These are phyloP conservation scores for Clavispora vitiphila DNA, from an alignment of 805 yeast genomes.

Conservation along the genomic window DNA sequence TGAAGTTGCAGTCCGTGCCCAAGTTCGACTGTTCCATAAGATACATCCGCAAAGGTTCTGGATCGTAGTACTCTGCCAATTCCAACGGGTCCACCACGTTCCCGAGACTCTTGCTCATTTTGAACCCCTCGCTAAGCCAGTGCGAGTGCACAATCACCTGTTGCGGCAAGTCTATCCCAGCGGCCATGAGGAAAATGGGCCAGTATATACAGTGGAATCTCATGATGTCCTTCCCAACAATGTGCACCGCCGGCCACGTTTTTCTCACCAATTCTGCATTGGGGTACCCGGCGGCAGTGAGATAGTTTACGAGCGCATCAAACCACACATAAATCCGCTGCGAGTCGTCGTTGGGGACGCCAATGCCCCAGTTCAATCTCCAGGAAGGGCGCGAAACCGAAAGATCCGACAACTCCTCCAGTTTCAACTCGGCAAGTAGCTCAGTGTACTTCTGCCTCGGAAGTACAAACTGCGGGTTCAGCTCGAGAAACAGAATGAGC, in stretches of 20 bases:
- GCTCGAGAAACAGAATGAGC: conserved; percentile 46
- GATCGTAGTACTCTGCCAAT: conserved; percentile 58
- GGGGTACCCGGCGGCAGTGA: conserved; percentile 63
- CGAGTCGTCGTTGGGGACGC: conserved; percentile 71
- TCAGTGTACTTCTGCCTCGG: conserved; percentile 56
- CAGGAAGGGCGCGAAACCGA: conserved; percentile 83
- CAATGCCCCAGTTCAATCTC: conserved; percentile 84
- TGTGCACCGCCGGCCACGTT: conserved; percentile 69
- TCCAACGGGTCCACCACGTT: conserved; percentile 89
- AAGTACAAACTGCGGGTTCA: conserved; percentile 54
- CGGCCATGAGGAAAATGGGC: conserved; percentile 90
- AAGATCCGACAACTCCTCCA: conserved; percentile 52
- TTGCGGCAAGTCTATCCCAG: conserved; percentile 62
- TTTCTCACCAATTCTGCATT: conserved; percentile 8
- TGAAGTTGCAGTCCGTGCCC: conserved; percentile 75
- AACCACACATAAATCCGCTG: conserved; percentile 95
- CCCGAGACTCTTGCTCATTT: conserved; percentile 91
- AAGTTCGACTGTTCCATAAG: conserved; percentile 71
- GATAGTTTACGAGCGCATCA: conserved; percentile 84
- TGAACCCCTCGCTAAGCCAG: conserved; percentile 84
- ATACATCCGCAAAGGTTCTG: conserved; percentile 71
- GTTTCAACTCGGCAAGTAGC: conserved; percentile 54
- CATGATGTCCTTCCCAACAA: conserved; percentile 88
- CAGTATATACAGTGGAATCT: conserved; percentile 89
- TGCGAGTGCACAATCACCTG: conserved; percentile 88